Percentiles rank a stretch among this genome's conserved stretches.
Conservation (phyloP, 2,329 filamentous ascomycete genomes). For the Hypoxylon sp. region DNA sequence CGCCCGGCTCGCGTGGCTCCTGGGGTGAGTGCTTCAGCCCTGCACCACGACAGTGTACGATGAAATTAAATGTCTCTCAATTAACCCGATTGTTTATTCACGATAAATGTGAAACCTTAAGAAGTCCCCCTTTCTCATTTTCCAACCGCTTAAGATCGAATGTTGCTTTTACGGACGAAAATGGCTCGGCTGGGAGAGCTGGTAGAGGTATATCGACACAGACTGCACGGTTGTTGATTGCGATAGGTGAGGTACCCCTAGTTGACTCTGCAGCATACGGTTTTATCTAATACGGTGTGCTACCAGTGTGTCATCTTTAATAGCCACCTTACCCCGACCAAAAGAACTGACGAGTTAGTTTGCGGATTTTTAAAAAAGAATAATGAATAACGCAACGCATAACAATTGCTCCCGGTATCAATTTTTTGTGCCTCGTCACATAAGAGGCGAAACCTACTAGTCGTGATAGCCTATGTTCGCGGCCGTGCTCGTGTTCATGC, state of each 20-base stretch:
- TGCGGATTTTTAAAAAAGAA: background rate
- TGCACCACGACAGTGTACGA: conserved; percentile 14
- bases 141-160: conserved; percentile 6
- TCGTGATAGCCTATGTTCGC: background rate
- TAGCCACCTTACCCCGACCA: background rate
- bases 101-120: background rate
- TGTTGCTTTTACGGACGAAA: conserved; percentile 12
- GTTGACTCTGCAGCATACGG: too few relatives aligned
- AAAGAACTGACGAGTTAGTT: background rate
- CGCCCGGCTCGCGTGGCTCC: conserved; percentile 37
- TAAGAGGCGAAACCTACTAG: conserved; percentile 20
- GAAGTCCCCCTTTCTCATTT: conserved; percentile 7
- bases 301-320: background rate
- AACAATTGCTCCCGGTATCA: conserved; percentile 20
- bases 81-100: conserved; percentile 1
- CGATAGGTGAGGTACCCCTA: too few relatives aligned
- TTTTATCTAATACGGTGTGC: background rate
- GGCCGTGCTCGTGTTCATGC: conserved; percentile 29
- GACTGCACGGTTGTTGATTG: background rate
- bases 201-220: conserved; percentile 7
- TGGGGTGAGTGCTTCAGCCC: conserved; percentile 23
- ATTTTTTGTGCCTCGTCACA: conserved; percentile 24
- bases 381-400: background rate
- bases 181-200: conserved; percentile 3
- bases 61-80: conserved; percentile 13